These are phyloP conservation scores for Vigna trinervia DNA, from an alignment of 306 rosid genomes.

Conservation along the genomic window DNA sequence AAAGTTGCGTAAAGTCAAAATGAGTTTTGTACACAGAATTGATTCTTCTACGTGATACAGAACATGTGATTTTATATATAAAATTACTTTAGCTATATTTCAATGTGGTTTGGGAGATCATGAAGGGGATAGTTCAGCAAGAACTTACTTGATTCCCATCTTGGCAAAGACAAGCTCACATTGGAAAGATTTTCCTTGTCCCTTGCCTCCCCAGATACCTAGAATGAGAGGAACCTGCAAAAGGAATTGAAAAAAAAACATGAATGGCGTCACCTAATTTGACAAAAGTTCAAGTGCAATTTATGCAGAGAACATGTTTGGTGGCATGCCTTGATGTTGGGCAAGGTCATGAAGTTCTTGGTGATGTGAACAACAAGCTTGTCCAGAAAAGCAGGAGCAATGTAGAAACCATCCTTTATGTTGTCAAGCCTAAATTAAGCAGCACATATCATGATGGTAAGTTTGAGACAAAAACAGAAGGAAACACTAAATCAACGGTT, in stretches of 20 bases:
- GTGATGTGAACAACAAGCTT: slow-evolving; percentile 92
- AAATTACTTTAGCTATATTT: not conserved
- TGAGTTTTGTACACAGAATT: not conserved
- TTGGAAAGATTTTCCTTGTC: slow-evolving; percentile 97
- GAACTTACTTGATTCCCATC: slow-evolving; percentile 91
- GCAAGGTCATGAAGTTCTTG: slow-evolving; percentile 84
- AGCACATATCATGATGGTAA: not conserved
- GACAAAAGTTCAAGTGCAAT: not conserved
- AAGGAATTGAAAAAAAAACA: not conserved
- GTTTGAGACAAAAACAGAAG: slow-evolving; percentile 30
- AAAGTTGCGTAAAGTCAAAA: not conserved
- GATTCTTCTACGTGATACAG: not conserved
- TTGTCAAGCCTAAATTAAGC: slow-evolving; percentile 66
- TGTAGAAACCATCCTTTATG: slow-evolving; percentile 75
- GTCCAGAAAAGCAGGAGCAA: slow-evolving; percentile 97
- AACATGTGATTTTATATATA: not conserved
- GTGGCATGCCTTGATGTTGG: slow-evolving; percentile 79
- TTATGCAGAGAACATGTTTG: slow-evolving; percentile 13
- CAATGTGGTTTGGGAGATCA: not conserved
- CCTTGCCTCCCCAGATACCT: slow-evolving; percentile 99
- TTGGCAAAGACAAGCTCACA: slow-evolving; percentile 91
- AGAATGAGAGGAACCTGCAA: slow-evolving; percentile 82
- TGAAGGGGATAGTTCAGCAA: slow-evolving; percentile 16
- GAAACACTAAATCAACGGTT: not conserved
- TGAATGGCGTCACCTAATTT: not conserved